Evolutionary conservation across 441 rosid genomes (phyloP), one percentile per base, ranked within the genome.

Genomic region (Populus tomentosa): DNA sequence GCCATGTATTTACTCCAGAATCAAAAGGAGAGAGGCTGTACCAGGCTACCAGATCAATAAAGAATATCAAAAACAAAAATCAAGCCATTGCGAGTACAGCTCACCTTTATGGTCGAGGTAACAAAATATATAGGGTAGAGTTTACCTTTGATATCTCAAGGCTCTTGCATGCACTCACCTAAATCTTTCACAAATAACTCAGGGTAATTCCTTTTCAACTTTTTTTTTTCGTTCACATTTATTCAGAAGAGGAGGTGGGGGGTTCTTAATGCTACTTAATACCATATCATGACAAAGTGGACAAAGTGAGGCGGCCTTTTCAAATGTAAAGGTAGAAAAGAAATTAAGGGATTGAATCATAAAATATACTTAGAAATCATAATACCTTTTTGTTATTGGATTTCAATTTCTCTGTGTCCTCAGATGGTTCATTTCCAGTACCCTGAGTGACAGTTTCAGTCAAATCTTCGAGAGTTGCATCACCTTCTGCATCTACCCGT

Each of bases 401-500:
- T 84, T 88, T 91, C 61, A 83, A 69, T 81, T 87, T 90, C 69
- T 94, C 98, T 9, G 79, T 76, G 30, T 94, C 97, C 32, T 82
- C 86, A 63, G 90, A 75, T 30, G 91, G 88, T 80, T 92, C 95
- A 61, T 79, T 67, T 65, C 83, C 90, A 46, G 80, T 79, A 30
- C 75, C 92, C 71, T 88, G 90, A 76, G 81, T 85, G 56, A 53
- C 89, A 67, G 80, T 35, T 76, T 91, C 89, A 59, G 84, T 83
- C 53, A 94, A 69, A 83, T 96, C 99, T 89, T 92, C 99, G 84
- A 90, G 88, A 80, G 92, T 89, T 33, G 99, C 99, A 90, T 92
- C 99, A 74, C 99, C 99, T 89, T 96, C 99, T 38, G 92, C 98
- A 88, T 96, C 98, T 76, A 96, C 73, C 78, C 94, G 87, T 67